A percentile compares a stretch with the other conserved stretches of the same genome.
phyloP scores from a whole-genome alignment of 345 rosid species.

The Hibiscus trionum region DNA sequence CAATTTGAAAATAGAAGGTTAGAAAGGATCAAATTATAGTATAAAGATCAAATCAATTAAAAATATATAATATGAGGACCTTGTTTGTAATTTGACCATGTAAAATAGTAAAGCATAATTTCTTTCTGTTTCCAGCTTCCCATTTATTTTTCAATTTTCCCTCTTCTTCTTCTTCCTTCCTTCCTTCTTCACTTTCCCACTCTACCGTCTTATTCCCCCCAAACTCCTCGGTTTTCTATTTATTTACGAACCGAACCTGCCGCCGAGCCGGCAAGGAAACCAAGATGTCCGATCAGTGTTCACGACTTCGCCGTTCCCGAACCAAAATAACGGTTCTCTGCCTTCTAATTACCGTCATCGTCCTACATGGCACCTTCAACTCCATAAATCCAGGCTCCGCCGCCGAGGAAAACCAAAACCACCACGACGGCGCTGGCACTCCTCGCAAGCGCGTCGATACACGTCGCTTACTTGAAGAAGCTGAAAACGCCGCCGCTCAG shows the following conservation, averaged over 20 bases:
- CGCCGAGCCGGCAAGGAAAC: not conserved
- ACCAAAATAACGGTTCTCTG: slow-evolving; percentile 43
- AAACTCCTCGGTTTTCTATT: not conserved
- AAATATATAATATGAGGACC: not conserved
- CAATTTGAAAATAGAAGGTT: not conserved
- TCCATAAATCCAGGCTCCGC: slow-evolving; percentile 83
- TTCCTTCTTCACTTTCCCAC: not conserved
- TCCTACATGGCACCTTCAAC: slow-evolving; percentile 83
- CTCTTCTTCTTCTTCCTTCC: not conserved
- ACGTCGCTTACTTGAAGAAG: slow-evolving; percentile 68
- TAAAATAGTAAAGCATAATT: not conserved
- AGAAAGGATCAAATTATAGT: not conserved
- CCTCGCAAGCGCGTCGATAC: slow-evolving; percentile 51
- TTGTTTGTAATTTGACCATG: no score
- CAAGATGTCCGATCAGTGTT: slow-evolving; percentile 30
- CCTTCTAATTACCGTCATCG: slow-evolving; percentile 61
- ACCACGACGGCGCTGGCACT: slow-evolving; percentile 38
- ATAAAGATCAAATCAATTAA: not conserved
- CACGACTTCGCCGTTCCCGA: slow-evolving; percentile 45
- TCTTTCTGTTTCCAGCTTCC: not conserved
- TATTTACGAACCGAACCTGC: not conserved
- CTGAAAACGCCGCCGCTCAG: slow-evolving; percentile 30
- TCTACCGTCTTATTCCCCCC: not conserved
- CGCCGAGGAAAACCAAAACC: slow-evolving; percentile 62
- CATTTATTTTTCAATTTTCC: not conserved